A percentile compares a stretch with the other conserved stretches of the same genome.
Conservation (phyloP, 257 asterid genomes). For the Solanum boliviense region DNA sequence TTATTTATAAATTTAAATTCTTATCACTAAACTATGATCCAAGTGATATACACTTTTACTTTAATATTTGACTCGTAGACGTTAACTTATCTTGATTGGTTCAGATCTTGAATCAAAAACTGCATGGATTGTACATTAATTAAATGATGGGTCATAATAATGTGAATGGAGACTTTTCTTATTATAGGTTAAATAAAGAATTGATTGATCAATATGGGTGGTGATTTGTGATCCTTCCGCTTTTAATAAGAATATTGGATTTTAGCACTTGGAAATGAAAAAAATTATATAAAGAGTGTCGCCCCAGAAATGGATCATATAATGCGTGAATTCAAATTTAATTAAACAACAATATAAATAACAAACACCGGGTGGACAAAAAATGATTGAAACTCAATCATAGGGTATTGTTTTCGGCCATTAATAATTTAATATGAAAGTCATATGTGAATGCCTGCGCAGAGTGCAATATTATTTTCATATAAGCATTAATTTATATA, state of each 20-base stretch:
- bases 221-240: neutral
- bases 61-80: neutral
- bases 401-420: neutral
- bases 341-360: accelerated
- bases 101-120: neutral
- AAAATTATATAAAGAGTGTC: neutral
- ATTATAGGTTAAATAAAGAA: neutral
- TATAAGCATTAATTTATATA: neutral
- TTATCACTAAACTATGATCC: neutral
- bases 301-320: neutral
- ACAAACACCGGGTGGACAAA: neutral
- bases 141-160: neutral
- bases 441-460: neutral
- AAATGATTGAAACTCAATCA: neutral
- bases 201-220: neutral
- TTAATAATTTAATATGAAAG: neutral
- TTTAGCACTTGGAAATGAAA: no score
- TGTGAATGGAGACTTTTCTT: neutral
- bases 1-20: no score
- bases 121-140: neutral
- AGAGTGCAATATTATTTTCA: neutral
- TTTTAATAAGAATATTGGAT: accelerated
- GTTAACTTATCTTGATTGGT: neutral
- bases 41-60: neutral
- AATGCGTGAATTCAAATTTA: neutral